A percentile compares a stretch with the other conserved stretches of the same genome.
Conservation (phyloP, 2,329 filamentous ascomycete species). For the Cercospora sp. region DNA sequence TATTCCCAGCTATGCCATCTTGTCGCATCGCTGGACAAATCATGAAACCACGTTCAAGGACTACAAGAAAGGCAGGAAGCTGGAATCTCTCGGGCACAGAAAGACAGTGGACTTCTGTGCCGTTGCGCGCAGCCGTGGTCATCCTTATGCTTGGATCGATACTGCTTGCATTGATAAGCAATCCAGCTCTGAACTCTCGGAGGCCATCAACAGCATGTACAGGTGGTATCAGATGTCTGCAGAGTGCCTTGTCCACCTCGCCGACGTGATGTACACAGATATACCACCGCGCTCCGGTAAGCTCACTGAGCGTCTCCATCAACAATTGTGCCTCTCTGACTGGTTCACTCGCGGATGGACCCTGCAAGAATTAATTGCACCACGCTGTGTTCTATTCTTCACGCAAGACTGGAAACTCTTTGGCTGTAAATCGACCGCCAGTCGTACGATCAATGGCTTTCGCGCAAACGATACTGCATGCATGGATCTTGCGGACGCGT, state of each 20-base stretch:
- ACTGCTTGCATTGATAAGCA: slow-evolving; percentile 31
- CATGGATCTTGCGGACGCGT: not conserved
- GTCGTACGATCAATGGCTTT: not conserved
- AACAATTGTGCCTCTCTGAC: not conserved
- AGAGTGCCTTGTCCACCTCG: slow-evolving; percentile 5
- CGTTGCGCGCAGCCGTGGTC: not conserved
- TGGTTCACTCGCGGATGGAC: slow-evolving; percentile 10
- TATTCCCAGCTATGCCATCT: slow-evolving; percentile 7
- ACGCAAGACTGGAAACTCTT: slow-evolving; percentile 3
- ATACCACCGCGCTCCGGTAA: not conserved
- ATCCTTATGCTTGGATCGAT: slow-evolving; percentile 28
- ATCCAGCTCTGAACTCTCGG: slow-evolving; percentile 26
- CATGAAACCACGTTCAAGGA: slow-evolving; percentile 12
- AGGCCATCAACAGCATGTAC: slow-evolving; percentile 31
- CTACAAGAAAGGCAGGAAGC: not conserved
- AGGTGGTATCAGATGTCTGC: not conserved
- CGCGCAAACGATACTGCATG: not conserved
- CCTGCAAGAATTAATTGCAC: slow-evolving; percentile 5
- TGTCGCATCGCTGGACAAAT: slow-evolving; percentile 13
- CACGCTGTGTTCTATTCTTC: slow-evolving; percentile 4
- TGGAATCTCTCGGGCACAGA: not conserved
- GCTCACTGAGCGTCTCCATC: not conserved
- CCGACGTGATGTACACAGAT: not conserved
- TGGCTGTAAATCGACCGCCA: not conserved
- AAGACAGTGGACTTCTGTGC: slow-evolving; percentile 7